phyloP scores from a whole-genome alignment of 768 basidiomycete species.

The Mycena galericulata region DNA sequence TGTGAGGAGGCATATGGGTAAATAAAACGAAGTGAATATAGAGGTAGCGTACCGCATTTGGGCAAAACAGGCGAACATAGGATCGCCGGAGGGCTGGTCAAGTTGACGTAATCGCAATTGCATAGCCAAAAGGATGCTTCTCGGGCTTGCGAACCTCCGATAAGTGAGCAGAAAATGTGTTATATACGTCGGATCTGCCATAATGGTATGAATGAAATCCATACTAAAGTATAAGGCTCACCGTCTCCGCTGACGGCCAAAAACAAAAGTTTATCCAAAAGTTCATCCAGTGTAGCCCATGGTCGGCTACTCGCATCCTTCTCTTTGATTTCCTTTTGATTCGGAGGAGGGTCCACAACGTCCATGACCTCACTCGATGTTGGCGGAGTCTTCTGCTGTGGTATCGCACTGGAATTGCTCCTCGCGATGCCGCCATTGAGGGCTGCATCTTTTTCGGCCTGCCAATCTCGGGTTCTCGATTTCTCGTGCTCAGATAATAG shows the following conservation, averaged over 20 bases:
- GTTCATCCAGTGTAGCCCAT: conserved; percentile 82
- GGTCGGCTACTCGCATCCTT: conserved; percentile 71
- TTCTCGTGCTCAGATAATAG: conserved; percentile 55
- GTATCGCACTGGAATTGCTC: conserved; percentile 30
- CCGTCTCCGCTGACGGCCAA: conserved; percentile 88
- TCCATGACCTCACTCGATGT: conserved; percentile 27
- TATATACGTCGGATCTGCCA: conserved; percentile 80
- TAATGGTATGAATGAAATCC: not conserved
- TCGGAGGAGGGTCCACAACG: conserved; percentile 40
- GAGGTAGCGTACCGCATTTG: conserved; percentile 77
- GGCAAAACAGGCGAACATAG: conserved; percentile 88
- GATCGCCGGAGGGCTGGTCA: conserved; percentile 78
- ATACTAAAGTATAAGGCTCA: conserved; percentile 42
- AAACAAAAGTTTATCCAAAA: conserved; percentile 86
- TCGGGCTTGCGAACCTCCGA: conserved; percentile 84
- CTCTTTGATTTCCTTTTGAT: conserved; percentile 50
- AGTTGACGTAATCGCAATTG: conserved; percentile 87
- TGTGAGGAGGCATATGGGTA: conserved; percentile 43
- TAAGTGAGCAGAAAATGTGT: conserved; percentile 87
- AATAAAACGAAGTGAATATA: conserved; percentile 10
- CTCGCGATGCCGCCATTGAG: conserved; percentile 17
- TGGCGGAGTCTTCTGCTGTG: conserved; percentile 27
- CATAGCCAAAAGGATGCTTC: conserved; percentile 86
- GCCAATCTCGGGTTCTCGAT: conserved; percentile 41
- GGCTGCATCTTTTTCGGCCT: conserved; percentile 32